Base-by-base conservation (phyloP, 306 rosid genomes). In the Carpinus viminea region DNA sequence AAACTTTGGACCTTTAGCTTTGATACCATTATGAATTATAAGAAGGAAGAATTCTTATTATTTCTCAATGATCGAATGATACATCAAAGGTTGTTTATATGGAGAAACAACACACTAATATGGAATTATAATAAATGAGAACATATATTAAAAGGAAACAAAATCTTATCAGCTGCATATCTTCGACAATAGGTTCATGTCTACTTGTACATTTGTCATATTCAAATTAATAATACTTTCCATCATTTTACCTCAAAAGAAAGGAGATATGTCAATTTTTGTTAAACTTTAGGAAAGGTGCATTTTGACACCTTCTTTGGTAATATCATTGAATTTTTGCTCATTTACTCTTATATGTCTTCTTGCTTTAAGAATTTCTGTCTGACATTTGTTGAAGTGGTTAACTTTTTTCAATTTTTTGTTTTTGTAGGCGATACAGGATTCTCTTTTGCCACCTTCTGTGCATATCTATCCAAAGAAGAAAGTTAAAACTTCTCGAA, bases 341-440 rank as follows among this genome's bases (percentile, higher is more conserved):
- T 18, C 15, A 18, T 18, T 41, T 24, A 9, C 51, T 17, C 24
- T 66, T 12, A 66, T 66, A 36, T 66, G n/a, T 41, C 48, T 66
- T 66, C 18, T 62, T 34, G 12, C 41, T 62, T 20, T 2, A 12
- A 12, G 38, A 12, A 64, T 5, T 13, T 46, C 45, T 8, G 50
- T 31, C 5, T 18, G 9, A 5, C 34, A 24, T 12, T 8, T 24
- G 73, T 70, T 3, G 24, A 53, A 21, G 51, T 53, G n/a, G 3
- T 21, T 24, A 46, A 10, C 2, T 17, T n/a, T 56, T 18, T 0
- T 72, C 3, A 12, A 15, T 50, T 53, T 78, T 55, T 41, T 2
- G 24, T 61, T 28, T 80, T 86, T 88, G 83, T 92, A 95, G 99
- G 93, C 88, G 68, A 90, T 92, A 81, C 99, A 95, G 68, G 91